Evolutionary conservation across 2,329 filamentous ascomycete genomes (phyloP), one percentile per base, ranked within the genome.

Genomic region (Fusarium heterosporum): DNA sequence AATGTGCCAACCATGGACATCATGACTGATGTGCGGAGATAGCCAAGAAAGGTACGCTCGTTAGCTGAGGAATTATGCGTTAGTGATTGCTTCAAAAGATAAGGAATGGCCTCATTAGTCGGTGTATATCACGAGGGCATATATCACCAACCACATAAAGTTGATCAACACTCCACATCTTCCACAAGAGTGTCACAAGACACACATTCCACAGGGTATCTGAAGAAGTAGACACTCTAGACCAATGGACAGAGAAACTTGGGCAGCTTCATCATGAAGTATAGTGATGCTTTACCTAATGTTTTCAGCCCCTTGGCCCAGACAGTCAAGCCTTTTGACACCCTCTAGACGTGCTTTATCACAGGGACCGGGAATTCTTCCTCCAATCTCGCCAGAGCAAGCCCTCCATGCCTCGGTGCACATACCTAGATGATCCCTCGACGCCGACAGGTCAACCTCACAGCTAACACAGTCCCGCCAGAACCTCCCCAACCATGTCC

Each of bases 21-120:
- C n/a, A 85, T 83, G 36, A 91, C 78, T 0, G 89, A 91, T 3
- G 90, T 93, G 19, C 90, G 86, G 29, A 93, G 82, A 75, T 93
- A 93, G 29, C 85, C 89, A 17, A 93, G 85, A 73, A 90, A 93
- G 17, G 90, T 93, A 56, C 90, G 83, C 77, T 93, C 90, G 54
- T 93, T 84, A 36, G 91, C 90, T 93, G 36, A 4, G 34, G 10
- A 28, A 34, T 26, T 14, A 19, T 51, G 41, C 25, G 34, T 66
- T 36, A 66, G 63, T 28, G 36, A 12, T 19, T 17, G 14, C 16
- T 36, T 36, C 34, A 10, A 16, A 36, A 11, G 34, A n/a, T 9
- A 36, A 36, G 10, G 34, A 36, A 10, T n/a, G n/a, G 14, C 8
- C 16, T 36, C 16, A n/a, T 36, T n/a, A n/a, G 34, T 34, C 36